These are phyloP conservation scores for Holtermannia corniformis DNA, from an alignment of 768 basidiomycete genomes.

Conservation along the genomic window DNA sequence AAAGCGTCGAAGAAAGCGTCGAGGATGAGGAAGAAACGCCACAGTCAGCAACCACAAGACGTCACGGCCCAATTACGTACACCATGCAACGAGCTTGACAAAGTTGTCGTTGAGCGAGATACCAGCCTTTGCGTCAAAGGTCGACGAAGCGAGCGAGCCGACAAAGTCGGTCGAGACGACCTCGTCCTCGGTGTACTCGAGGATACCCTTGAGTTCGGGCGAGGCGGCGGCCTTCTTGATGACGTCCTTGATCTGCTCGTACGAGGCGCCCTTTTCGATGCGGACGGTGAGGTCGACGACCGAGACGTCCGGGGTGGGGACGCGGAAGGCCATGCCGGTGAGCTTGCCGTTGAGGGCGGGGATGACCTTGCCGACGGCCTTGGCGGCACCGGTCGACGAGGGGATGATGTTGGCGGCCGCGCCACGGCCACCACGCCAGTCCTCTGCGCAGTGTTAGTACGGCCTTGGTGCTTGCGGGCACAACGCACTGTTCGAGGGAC, in stretches of 20 bases:
- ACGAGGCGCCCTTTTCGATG: conserved; percentile 70
- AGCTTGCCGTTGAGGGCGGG: conserved; percentile 94
- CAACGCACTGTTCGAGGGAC: conserved; percentile 55
- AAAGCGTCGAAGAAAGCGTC: neutral
- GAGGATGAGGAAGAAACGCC: neutral
- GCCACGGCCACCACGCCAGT: conserved; percentile 53
- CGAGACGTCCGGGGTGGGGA: conserved; percentile 91
- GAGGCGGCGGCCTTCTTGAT: conserved; percentile 70
- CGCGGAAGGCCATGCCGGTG: conserved; percentile 92
- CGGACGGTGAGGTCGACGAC: conserved; percentile 96
- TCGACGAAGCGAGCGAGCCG: conserved; percentile 64
- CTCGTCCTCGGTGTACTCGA: conserved; percentile 76
- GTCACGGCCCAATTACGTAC: neutral
- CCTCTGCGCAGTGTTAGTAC: conserved; percentile 22
- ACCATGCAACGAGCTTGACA: conserved; percentile 93
- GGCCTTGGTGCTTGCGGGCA: neutral
- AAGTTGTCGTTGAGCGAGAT: conserved; percentile 87
- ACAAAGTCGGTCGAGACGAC: conserved; percentile 93
- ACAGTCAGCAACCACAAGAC: conserved; percentile 11
- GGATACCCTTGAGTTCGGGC: conserved; percentile 47
- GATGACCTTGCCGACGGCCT: conserved; percentile 97
- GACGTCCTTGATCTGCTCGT: conserved; percentile 81
- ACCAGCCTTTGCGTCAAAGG: conserved; percentile 89
- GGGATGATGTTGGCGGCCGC: conserved; percentile 99
- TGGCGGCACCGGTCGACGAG: conserved; percentile 96